Evolutionary conservation across 441 rosid species (phyloP).

Genomic region (Bruguiera hainesii): DNA sequence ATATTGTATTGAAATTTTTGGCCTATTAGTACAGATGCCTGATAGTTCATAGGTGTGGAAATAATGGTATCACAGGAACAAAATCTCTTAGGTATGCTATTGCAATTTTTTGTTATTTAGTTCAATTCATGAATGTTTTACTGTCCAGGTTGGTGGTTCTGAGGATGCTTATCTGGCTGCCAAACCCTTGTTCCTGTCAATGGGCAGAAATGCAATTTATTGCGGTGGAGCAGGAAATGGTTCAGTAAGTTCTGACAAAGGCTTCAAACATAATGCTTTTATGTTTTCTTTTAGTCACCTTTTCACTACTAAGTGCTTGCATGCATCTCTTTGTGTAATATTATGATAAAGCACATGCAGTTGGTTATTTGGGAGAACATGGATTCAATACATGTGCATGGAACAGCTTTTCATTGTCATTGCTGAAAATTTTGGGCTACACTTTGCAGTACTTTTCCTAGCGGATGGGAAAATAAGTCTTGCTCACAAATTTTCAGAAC

Average conservation of each 20-base stretch:
- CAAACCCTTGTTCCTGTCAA: conserved; percentile 62
- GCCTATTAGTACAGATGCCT: too few species aligned
- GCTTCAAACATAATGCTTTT: neutral
- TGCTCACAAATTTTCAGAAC: too few species aligned
- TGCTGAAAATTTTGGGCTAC: neutral
- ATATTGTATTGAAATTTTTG: too few species aligned
- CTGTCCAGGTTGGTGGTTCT: conserved; percentile 81
- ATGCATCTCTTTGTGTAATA: neutral
- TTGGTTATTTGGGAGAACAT: neutral
- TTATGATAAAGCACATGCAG: neutral
- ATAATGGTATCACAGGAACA: neutral
- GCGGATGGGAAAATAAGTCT: too few species aligned
- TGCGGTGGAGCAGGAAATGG: conserved; percentile 97
- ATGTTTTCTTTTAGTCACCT: neutral
- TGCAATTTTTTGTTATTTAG: neutral
- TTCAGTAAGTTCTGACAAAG: conserved; percentile 53
- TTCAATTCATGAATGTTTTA: conserved; percentile 16
- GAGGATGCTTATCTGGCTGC: conserved; percentile 70
- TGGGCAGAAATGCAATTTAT: conserved; percentile 72
- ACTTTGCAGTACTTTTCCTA: too few species aligned
- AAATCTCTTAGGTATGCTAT: conserved; percentile 8
- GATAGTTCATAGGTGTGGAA: neutral
- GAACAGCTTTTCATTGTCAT: neutral
- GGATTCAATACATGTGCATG: neutral
- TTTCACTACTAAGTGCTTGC: neutral